These are phyloP conservation scores for Polytrichum commune DNA, from an alignment of 225 moss, liverwort and hornwort genomes.

Conservation along the genomic window DNA sequence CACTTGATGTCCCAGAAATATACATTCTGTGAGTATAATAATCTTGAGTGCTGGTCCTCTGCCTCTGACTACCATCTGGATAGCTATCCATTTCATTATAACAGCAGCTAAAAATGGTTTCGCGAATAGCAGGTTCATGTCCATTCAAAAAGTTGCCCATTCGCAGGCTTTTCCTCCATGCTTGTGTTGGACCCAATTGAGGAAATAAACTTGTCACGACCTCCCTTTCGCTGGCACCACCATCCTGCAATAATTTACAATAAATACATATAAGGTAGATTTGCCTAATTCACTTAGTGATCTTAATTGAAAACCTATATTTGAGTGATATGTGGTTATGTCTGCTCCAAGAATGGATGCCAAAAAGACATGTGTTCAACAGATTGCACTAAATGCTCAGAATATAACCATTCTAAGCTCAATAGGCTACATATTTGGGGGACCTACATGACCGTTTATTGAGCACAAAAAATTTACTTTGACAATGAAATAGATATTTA, in stretches of 20 bases:
- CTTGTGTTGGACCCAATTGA: slow-evolving; percentile 38
- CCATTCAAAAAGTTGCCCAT: slow-evolving; percentile 95
- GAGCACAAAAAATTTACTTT: no score
- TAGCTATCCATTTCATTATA: slow-evolving; percentile 60
- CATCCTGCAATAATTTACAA: slow-evolving; percentile 38
- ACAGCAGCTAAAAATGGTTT: slow-evolving; percentile 77
- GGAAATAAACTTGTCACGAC: slow-evolving; percentile 71
- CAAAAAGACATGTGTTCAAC: no score
- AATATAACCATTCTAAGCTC: no score
- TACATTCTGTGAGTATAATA: slow-evolving; percentile 89
- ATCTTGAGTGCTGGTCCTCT: slow-evolving; percentile 43
- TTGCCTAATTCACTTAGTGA: not conserved
- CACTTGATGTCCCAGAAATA: slow-evolving; percentile 69
- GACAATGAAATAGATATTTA: no score
- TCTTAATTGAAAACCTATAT: no score
- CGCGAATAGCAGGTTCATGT: slow-evolving; percentile 76
- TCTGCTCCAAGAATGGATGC: no score
- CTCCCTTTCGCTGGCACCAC: slow-evolving; percentile 73
- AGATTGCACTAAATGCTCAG: no score
- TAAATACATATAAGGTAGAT: not conserved
- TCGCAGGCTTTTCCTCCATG: slow-evolving; percentile 53
- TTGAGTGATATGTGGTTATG: no score
- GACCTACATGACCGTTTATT: no score
- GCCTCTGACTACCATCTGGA: slow-evolving; percentile 55
- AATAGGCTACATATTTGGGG: no score